phyloP scores from a whole-genome alignment of 441 rosid genomes.

The Hypseocharis bilobata region DNA sequence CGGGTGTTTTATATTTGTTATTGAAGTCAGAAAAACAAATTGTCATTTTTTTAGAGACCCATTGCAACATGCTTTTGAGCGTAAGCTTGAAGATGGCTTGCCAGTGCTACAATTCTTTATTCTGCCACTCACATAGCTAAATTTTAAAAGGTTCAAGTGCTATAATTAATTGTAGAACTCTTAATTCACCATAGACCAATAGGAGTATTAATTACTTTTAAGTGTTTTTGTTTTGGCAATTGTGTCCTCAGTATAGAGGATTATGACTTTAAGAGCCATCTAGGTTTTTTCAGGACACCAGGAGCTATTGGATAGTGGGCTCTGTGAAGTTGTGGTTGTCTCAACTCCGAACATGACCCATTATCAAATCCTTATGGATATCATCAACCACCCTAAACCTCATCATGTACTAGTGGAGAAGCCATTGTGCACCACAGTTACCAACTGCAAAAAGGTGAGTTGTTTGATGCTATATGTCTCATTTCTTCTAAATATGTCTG shows the following conservation, averaged over 20 bases:
- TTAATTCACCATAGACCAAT: background rate
- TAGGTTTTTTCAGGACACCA: conserved; percentile 73
- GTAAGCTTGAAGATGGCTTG: background rate
- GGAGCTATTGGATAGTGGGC: conserved; percentile 63
- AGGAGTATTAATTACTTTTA: background rate
- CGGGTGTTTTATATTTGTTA: background rate
- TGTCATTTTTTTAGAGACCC: background rate
- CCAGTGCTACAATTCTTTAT: background rate
- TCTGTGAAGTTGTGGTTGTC: conserved; percentile 70
- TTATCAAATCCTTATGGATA: conserved; percentile 65
- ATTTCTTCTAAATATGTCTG: background rate
- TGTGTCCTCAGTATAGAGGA: background rate
- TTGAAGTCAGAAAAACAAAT: background rate
- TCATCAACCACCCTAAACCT: conserved; percentile 59
- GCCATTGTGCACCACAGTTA: conserved; percentile 79
- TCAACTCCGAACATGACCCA: conserved; percentile 92
- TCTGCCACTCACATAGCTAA: background rate
- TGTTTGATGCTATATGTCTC: background rate
- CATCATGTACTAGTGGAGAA: conserved; percentile 90
- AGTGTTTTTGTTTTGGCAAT: background rate
- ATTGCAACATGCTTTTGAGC: background rate
- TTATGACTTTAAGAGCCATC: conserved; percentile 14
- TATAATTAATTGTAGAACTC: background rate
- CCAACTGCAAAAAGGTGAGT: conserved; percentile 65
- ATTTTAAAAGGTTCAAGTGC: background rate